phyloP scores from a whole-genome alignment of 345 rosid genomes.

The Salix viminalis region DNA sequence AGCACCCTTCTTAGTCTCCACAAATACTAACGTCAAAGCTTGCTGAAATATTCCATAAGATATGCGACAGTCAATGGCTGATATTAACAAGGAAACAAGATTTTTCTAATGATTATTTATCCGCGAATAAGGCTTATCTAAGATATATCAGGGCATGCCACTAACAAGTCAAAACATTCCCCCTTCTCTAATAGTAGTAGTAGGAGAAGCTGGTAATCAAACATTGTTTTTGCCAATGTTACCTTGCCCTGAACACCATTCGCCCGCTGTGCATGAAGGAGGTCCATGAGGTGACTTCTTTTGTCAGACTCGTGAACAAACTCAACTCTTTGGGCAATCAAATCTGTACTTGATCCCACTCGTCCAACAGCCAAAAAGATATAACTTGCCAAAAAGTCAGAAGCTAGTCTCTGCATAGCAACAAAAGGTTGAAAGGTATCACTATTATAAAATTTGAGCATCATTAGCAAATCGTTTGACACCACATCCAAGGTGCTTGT shows the following conservation, averaged over 20 bases:
- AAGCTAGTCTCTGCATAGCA: slow-evolving; percentile 80
- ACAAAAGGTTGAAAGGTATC: not conserved
- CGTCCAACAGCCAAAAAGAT: slow-evolving; percentile 95
- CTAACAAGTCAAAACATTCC: not conserved
- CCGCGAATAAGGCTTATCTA: not conserved
- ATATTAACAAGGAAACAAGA: not conserved
- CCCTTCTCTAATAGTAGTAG: not conserved
- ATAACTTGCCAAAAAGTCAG: slow-evolving; percentile 77
- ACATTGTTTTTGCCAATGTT: not conserved
- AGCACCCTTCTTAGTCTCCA: slow-evolving; percentile 97
- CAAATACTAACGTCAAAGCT: slow-evolving; percentile 92
- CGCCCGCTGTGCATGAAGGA: slow-evolving; percentile 90
- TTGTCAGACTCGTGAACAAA: slow-evolving; percentile 90
- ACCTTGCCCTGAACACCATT: slow-evolving; percentile 81
- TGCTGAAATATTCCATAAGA: slow-evolving; percentile 46
- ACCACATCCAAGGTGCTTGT: not conserved
- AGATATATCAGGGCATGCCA: not conserved
- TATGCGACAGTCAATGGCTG: not conserved
- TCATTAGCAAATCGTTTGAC: not conserved
- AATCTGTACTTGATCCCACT: slow-evolving; percentile 98
- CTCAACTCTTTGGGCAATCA: slow-evolving; percentile 95
- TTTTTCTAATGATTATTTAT: not conserved
- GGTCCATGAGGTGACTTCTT: slow-evolving; percentile 99
- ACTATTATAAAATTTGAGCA: not conserved
- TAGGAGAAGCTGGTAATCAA: not conserved